Percentiles rank a stretch among this genome's conserved stretches.
Conservation (phyloP, 1,284 basidiomycete species). For the Trichosporon asahii region DNA sequence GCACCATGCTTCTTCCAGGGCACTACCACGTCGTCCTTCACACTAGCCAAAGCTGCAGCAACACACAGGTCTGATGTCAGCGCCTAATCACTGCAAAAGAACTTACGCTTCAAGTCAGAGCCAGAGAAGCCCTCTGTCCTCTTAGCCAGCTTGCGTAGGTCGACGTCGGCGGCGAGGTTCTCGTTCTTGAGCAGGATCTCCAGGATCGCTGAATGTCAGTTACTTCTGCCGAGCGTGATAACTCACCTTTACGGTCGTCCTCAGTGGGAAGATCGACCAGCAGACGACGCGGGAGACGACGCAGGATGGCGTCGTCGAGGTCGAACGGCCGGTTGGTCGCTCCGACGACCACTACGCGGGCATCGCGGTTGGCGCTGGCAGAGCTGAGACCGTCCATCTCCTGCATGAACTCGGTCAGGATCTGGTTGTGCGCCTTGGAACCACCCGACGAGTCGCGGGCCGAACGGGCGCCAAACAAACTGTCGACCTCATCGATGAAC, state of each 20-base stretch:
- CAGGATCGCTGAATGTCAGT: conserved; percentile 64
- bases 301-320: conserved; percentile 59
- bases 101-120: conserved; percentile 86
- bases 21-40: conserved; percentile 74
- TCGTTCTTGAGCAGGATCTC: conserved; percentile 78
- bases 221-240: background rate
- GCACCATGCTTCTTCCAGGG: conserved; percentile 60
- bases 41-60: conserved; percentile 77
- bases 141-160: conserved; percentile 63
- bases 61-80: conserved; percentile 72
- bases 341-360: conserved; percentile 85
- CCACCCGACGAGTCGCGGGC: conserved; percentile 75
- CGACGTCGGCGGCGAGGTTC: conserved; percentile 64
- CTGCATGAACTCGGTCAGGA: conserved; percentile 83
- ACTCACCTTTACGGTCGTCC: conserved; percentile 71
- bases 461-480: conserved; percentile 82
- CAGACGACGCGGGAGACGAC: conserved; percentile 75
- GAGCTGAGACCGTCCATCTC: conserved; percentile 89
- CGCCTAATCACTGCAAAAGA: background rate
- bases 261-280: conserved; percentile 79
- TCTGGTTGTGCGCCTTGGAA: conserved; percentile 66
- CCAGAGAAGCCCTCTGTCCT: conserved; percentile 83
- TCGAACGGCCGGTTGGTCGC: conserved; percentile 73
- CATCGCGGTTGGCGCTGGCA: conserved; percentile 64
- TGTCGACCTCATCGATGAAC: conserved; percentile 94